phyloP scores from a whole-genome alignment of 768 basidiomycete species.

The Pisolithus albus region DNA sequence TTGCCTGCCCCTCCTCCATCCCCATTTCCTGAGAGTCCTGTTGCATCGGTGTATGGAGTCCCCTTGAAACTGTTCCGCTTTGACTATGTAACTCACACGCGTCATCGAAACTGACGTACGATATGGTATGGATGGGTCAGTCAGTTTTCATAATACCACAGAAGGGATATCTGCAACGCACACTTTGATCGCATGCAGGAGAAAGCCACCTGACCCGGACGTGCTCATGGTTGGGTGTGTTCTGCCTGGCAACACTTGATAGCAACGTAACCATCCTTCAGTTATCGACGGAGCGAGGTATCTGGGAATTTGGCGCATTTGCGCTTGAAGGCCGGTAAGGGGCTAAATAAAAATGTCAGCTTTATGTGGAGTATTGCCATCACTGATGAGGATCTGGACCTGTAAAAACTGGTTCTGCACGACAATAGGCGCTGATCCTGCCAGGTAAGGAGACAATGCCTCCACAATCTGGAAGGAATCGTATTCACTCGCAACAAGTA shows the following conservation, averaged over 20 bases:
- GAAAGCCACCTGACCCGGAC: constrained; percentile 82
- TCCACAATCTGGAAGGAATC: constrained; percentile 79
- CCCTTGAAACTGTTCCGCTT: constrained; percentile 1
- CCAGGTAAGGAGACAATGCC: constrained; percentile 65
- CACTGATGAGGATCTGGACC: constrained; percentile 31
- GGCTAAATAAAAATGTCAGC: constrained; percentile 37
- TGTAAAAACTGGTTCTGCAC: constrained; percentile 80
- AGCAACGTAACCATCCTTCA: constrained; percentile 82
- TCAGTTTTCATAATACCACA: not conserved
- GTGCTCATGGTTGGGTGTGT: constrained; percentile 94
- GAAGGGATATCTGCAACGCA: constrained; percentile 27
- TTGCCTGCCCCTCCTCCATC: not conserved
- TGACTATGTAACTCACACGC: constrained; percentile 34
- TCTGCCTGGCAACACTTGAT: constrained; percentile 94
- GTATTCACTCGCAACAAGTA: constrained; percentile 78
- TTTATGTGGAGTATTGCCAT: not conserved
- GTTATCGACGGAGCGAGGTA: constrained; percentile 77
- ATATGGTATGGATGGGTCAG: not conserved
- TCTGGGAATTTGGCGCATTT: constrained; percentile 55
- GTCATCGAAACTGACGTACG: constrained; percentile 53
- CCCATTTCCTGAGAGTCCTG: constrained; percentile 7
- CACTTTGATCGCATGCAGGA: constrained; percentile 86
- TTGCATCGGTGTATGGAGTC: constrained; percentile 9
- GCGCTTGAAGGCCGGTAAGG: constrained; percentile 69
- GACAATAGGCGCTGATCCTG: constrained; percentile 81